Conservation (phyloP, 345 rosid genomes). For the Brassica carinata region DNA sequence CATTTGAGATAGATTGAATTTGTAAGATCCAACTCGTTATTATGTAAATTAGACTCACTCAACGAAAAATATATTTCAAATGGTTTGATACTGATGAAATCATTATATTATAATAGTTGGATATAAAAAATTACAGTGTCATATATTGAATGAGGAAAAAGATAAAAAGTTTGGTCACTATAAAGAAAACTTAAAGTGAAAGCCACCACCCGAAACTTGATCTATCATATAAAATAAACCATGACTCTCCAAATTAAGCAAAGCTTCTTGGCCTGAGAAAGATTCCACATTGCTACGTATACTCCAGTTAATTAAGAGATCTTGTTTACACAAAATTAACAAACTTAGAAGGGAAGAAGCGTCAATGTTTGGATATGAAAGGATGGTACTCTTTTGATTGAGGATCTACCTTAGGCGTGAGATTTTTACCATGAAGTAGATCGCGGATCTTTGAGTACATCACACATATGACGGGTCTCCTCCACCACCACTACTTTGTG, state of each 20-base stretch:
- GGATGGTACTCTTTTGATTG: neutral
- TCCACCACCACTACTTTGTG: neutral
- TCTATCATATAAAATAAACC: neutral
- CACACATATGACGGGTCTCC: neutral
- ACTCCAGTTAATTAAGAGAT: neutral
- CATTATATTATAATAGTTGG: neutral
- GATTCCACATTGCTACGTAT: neutral
- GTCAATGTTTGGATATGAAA: neutral
- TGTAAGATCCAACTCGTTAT: neutral
- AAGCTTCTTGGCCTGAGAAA: neutral
- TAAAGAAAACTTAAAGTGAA: neutral
- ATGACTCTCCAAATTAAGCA: neutral
- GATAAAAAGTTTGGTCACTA: neutral
- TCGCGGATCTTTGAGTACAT: neutral
- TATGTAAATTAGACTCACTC: neutral
- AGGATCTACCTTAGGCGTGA: neutral
- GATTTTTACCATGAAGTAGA: neutral
- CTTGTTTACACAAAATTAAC: too few relatives aligned
- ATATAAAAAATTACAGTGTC: neutral
- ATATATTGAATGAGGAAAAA: neutral
- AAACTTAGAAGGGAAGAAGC: neutral
- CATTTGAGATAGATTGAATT: neutral
- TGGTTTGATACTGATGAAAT: neutral
- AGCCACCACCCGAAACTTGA: neutral
- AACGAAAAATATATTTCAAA: neutral